Conservation (phyloP, 257 asterid genomes). For the Ehretia macrophylla region DNA sequence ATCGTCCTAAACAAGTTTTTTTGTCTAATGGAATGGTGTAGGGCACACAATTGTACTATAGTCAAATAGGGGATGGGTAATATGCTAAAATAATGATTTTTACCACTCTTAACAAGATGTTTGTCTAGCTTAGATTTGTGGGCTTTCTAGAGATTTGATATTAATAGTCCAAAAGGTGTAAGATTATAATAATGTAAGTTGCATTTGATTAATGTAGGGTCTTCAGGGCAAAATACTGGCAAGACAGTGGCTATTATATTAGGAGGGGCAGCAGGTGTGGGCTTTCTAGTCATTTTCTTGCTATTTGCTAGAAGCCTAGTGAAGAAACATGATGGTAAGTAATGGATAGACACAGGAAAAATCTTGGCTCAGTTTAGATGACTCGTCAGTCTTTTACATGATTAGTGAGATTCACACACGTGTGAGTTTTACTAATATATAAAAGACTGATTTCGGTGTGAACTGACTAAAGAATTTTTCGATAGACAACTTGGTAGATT, state of each 20-base stretch:
- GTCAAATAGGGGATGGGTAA: conserved; percentile 16
- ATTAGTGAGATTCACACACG: no score
- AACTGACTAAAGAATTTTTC: no score
- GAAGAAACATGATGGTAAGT: conserved; percentile 90
- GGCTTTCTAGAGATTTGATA: conserved; percentile 30
- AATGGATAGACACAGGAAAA: background rate
- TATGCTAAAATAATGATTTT: conserved; percentile 23
- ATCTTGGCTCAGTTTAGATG: no score
- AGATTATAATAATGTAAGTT: conserved; percentile 23
- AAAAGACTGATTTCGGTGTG: no score
- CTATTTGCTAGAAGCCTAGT: conserved; percentile 70
- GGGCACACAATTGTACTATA: conserved; percentile 6
- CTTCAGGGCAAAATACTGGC: conserved; percentile 68
- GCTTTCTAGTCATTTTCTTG: conserved; percentile 71
- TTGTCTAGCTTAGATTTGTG: conserved; percentile 53
- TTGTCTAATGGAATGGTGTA: conserved; percentile 4
- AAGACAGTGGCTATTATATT: conserved; percentile 93
- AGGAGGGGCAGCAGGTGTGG: conserved; percentile 99
- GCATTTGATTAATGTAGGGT: conserved; percentile 44
- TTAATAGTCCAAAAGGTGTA: conserved; percentile 12
- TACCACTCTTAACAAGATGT: conserved; percentile 42
- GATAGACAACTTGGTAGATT: background rate
- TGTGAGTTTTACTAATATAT: no score
- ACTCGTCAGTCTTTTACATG: no score
- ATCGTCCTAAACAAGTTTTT: background rate